phyloP scores from a whole-genome alignment of 129 eudicot species.

The Helianthus tuberosus region DNA sequence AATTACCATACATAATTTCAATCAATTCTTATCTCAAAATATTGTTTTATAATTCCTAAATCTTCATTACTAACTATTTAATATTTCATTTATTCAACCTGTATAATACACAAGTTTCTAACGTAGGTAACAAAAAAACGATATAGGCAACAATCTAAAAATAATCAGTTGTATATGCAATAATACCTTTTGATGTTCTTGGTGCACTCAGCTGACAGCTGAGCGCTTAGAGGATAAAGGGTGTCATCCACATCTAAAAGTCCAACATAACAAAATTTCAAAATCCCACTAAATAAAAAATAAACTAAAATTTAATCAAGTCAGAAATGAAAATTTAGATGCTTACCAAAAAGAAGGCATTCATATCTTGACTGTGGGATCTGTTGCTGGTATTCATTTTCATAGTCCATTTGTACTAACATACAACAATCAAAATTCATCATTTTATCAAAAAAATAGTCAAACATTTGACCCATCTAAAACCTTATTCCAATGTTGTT shows the following conservation, averaged over 20 bases:
- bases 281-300: background rate
- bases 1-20: too few species aligned
- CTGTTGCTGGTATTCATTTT: slow-evolving; percentile 11
- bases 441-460: background rate
- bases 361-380: background rate
- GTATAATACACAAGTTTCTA: too few species aligned
- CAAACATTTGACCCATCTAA: background rate
- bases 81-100: too few species aligned
- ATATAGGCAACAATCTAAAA: background rate
- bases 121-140: too few species aligned
- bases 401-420: slow-evolving; percentile 2
- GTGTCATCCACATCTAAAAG: slow-evolving; percentile 94
- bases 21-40: too few species aligned
- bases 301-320: too few species aligned
- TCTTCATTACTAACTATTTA: too few species aligned
- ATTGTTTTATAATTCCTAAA: too few species aligned
- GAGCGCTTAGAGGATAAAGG: slow-evolving; percentile 82
- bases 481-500: too few species aligned
- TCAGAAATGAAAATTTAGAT: background rate
- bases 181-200: slow-evolving; percentile 76
- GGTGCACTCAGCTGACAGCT: slow-evolving; percentile 64
- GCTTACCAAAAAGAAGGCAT: background rate
- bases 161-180: background rate
- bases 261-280: background rate
- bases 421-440: background rate